These are phyloP conservation scores for Meripilus lineatus DNA, from an alignment of 1,284 basidiomycete genomes.

Conservation along the genomic window DNA sequence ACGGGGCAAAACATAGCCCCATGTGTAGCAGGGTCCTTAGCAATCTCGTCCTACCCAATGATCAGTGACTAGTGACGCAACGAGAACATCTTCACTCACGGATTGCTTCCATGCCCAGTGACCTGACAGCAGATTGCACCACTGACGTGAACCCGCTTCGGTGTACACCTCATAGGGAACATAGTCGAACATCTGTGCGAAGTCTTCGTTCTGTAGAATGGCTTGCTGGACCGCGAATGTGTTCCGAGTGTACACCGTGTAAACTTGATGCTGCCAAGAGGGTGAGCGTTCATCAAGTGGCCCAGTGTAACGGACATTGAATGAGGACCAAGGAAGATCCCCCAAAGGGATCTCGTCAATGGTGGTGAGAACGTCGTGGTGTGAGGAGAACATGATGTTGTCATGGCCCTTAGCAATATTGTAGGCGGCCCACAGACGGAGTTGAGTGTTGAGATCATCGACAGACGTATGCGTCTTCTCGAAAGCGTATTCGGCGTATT, in stretches of 20 bases:
- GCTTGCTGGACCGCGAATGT: slow-evolving; percentile 9
- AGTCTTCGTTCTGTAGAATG: slow-evolving; percentile 16
- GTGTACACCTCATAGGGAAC: slow-evolving; percentile 14
- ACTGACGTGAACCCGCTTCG: slow-evolving; percentile 7
- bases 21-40: slow-evolving; percentile 4
- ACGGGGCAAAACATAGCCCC: slow-evolving; percentile 18
- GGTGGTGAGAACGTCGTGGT: too few species aligned
- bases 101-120: slow-evolving; percentile 21
- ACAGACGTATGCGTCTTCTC: too few species aligned
- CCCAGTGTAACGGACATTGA: slow-evolving; percentile 12
- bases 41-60: slow-evolving; percentile 3
- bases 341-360: too few species aligned
- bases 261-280: slow-evolving; percentile 13
- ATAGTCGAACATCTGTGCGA: slow-evolving; percentile 16
- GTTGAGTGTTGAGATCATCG: too few species aligned
- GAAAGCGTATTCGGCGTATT: too few species aligned
- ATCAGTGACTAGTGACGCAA: background rate
- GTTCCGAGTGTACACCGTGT: too few species aligned
- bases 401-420: too few species aligned
- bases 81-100: slow-evolving; percentile 13
- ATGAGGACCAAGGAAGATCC: too few species aligned
- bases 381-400: too few species aligned
- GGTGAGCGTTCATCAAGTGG: slow-evolving; percentile 10
- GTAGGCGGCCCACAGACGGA: too few species aligned
- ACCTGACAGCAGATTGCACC: slow-evolving; percentile 14